A percentile compares a stretch with the other conserved stretches of the same genome.
Evolutionary conservation across 352 stramenopile species (phyloP).

Genomic region (Phytophthora podocarpi): DNA sequence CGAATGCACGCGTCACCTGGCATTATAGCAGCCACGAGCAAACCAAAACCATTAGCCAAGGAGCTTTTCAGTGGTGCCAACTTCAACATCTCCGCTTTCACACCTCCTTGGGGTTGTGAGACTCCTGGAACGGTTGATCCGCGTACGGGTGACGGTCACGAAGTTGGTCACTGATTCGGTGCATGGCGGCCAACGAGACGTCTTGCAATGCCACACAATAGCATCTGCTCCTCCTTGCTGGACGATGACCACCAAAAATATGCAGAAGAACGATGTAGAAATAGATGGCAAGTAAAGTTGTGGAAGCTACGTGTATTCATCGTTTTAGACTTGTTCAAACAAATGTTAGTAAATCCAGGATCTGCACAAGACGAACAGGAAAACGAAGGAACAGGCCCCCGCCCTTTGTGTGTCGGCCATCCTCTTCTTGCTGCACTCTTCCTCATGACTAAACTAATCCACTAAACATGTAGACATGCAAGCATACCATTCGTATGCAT

Average conservation of each 20-base stretch:
- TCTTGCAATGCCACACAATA: too few species aligned
- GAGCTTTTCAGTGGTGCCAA: too few species aligned
- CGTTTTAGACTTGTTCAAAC: constrained; percentile 1
- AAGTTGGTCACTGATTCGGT: constrained; percentile 72
- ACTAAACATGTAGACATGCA: constrained; percentile 15
- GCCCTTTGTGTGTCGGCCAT: constrained; percentile 23
- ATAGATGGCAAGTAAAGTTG: constrained; percentile 17
- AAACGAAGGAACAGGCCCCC: constrained; percentile 18
- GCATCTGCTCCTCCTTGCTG: too few species aligned
- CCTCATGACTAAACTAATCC: constrained; percentile 5
- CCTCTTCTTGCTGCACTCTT: constrained; percentile 37
- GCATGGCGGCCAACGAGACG: constrained; percentile 47
- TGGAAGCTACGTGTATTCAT: constrained; percentile 10
- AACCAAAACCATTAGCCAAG: too few species aligned
- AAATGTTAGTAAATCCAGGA: constrained; percentile 10
- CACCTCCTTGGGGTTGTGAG: constrained; percentile 59
- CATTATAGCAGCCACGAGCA: too few species aligned
- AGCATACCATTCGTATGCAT: constrained; percentile 14
- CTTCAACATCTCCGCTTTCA: not conserved
- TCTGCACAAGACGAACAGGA: not conserved
- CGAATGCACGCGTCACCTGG: constrained; percentile 67
- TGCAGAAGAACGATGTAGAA: not conserved
- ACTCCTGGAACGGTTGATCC: constrained; percentile 60
- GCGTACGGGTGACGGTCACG: constrained; percentile 63
- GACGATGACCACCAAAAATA: constrained; percentile 1